Percentiles rank a stretch among this genome's conserved stretches.
Evolutionary conservation across 2,329 filamentous ascomycete species (phyloP).

Genomic region (Fusarium multiceps): DNA sequence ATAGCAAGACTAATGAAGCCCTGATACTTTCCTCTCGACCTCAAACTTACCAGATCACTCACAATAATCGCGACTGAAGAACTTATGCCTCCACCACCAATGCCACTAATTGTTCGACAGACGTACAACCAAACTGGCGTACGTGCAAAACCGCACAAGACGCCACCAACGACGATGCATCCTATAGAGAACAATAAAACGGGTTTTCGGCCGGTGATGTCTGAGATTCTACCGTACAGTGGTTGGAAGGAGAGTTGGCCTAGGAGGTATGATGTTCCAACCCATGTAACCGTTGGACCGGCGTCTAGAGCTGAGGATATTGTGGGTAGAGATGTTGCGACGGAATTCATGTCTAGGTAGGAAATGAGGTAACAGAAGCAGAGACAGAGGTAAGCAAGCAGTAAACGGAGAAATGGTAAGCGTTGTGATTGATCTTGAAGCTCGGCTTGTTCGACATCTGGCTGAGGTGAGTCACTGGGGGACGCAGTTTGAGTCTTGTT

Average conservation of each 20-base stretch:
- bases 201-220: conserved; percentile 53
- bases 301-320: conserved; percentile 50
- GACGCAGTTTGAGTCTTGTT: fast-evolving
- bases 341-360: conserved; percentile 53
- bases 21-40: conserved; percentile 51
- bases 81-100: background rate
- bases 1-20: background rate
- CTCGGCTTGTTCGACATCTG: fast-evolving
- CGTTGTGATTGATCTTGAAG: conserved; percentile 3
- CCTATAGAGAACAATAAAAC: conserved; percentile 47
- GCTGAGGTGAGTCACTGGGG: fast-evolving
- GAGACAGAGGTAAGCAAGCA: background rate
- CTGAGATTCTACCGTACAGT: conserved; percentile 50
- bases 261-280: conserved; percentile 53
- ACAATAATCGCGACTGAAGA: background rate
- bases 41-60: conserved; percentile 19
- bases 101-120: background rate
- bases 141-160: conserved; percentile 49
- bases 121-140: background rate
- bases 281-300: conserved; percentile 49
- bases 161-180: conserved; percentile 46
- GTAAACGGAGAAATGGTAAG: background rate
- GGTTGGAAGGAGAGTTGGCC: conserved; percentile 53
- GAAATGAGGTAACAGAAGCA: conserved; percentile 23
- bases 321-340: conserved; percentile 52